A percentile compares a stretch with the other conserved stretches of the same genome.
These are phyloP conservation scores for Penicillium sp. DNA, from an alignment of 2,329 filamentous ascomycete species.

Conservation along the genomic window DNA sequence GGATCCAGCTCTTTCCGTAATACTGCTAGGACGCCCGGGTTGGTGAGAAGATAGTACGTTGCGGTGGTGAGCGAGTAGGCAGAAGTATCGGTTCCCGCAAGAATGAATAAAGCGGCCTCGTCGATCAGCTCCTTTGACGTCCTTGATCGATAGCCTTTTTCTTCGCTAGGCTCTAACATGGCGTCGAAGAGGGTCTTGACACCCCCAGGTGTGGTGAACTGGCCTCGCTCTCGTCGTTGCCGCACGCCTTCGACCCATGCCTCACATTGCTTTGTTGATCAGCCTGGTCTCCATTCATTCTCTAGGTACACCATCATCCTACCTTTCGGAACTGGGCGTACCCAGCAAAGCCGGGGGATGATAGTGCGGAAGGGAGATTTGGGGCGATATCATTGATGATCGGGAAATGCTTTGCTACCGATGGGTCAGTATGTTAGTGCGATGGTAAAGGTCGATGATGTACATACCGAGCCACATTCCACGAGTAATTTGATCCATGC, in stretches of 20 bases:
- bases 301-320: neutral
- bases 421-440: neutral
- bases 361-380: neutral
- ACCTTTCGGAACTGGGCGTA: neutral
- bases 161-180: constrained; percentile 1
- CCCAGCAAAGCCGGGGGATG: neutral
- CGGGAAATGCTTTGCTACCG: neutral
- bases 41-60: neutral
- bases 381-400: neutral
- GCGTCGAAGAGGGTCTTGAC: constrained; percentile 5
- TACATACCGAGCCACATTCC: constrained; percentile 4
- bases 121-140: constrained; percentile 6
- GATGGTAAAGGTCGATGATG: neutral
- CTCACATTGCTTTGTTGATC: neutral
- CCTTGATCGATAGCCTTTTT: neutral
- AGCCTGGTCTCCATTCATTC: neutral
- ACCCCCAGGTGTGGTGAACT: neutral
- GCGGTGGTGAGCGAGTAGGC: constrained; percentile 1
- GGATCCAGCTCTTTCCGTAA: neutral
- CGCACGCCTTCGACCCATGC: neutral
- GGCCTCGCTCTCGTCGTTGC: neutral
- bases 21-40: neutral
- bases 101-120: constrained; percentile 5
- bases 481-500: constrained; percentile 7
- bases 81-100: constrained; percentile 1